These are phyloP conservation scores for Pythium apleroticum DNA, from an alignment of 352 stramenopile species.

Conservation along the genomic window DNA sequence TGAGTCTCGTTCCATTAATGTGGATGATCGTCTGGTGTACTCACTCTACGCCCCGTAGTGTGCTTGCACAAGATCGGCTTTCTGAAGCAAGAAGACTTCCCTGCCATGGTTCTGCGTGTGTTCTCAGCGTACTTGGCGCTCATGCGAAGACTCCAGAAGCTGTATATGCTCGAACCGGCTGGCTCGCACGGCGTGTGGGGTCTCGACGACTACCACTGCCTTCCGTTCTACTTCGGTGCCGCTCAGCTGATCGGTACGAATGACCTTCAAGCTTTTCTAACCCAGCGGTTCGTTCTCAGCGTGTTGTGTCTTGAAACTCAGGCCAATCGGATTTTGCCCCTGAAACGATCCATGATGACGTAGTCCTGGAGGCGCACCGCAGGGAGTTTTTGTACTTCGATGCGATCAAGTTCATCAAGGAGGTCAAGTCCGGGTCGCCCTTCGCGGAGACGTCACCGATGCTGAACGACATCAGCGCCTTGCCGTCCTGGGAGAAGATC, in stretches of 20 bases:
- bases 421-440: slow-evolving; percentile 87
- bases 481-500: slow-evolving; percentile 92
- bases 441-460: slow-evolving; percentile 95
- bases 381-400: slow-evolving; percentile 92
- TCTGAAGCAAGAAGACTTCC: slow-evolving; percentile 82
- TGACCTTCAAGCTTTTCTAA: neutral
- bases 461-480: slow-evolving; percentile 90
- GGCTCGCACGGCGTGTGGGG: slow-evolving; percentile 99
- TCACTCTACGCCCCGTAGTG: slow-evolving; percentile 32
- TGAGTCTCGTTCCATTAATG: slow-evolving; percentile 24
- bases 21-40: slow-evolving; percentile 7
- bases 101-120: slow-evolving; percentile 86
- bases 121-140: slow-evolving; percentile 94
- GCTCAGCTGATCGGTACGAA: slow-evolving; percentile 88
- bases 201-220: slow-evolving; percentile 99
- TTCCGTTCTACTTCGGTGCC: slow-evolving; percentile 98
- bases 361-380: slow-evolving; percentile 54
- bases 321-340: slow-evolving; percentile 71
- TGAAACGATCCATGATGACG: slow-evolving; percentile 73
- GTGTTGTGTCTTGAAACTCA: neutral
- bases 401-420: slow-evolving; percentile 91
- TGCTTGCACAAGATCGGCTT: slow-evolving; percentile 91
- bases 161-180: slow-evolving; percentile 98
- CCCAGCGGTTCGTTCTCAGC: neutral
- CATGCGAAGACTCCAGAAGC: slow-evolving; percentile 93